These are phyloP conservation scores for Cercophora newfieldiana DNA, from an alignment of 495 filamentous ascomycete genomes.

Conservation along the genomic window DNA sequence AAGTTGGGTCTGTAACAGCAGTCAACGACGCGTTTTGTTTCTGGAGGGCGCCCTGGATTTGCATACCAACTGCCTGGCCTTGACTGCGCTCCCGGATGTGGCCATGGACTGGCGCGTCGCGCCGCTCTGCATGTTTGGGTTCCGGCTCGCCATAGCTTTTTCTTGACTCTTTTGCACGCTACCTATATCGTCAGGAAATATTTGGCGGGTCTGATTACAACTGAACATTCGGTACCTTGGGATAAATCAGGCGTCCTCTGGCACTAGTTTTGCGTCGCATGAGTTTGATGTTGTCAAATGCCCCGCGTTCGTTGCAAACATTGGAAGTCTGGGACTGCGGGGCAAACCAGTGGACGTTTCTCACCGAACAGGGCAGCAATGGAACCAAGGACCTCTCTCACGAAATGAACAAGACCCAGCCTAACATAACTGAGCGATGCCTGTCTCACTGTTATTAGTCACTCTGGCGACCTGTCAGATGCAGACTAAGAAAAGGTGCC, in stretches of 20 bases:
- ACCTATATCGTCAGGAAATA: no score
- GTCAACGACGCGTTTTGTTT: background rate
- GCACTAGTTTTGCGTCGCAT: background rate
- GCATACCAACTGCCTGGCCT: slow-evolving; percentile 49
- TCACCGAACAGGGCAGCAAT: no score
- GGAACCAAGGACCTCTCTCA: no score
- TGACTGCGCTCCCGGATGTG: slow-evolving; percentile 34
- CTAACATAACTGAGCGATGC: no score
- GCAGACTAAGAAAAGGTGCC: no score
- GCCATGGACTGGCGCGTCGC: slow-evolving; percentile 37
- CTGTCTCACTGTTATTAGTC: no score
- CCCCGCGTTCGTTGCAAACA: background rate
- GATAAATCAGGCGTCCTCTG: no score
- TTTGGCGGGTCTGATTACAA: no score
- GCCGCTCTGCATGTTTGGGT: slow-evolving; percentile 21
- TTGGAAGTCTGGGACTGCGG: background rate
- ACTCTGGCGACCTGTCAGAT: no score
- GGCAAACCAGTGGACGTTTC: no score
- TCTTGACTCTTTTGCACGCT: background rate
- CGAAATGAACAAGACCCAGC: no score
- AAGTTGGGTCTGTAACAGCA: slow-evolving; percentile 65
- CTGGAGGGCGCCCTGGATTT: background rate
- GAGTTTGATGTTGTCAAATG: background rate
- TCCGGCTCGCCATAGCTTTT: slow-evolving; percentile 27
- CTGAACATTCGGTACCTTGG: no score